Base-by-base conservation (phyloP, 2,329 filamentous ascomycete genomes). In the Penicillium sclerotigenum region DNA sequence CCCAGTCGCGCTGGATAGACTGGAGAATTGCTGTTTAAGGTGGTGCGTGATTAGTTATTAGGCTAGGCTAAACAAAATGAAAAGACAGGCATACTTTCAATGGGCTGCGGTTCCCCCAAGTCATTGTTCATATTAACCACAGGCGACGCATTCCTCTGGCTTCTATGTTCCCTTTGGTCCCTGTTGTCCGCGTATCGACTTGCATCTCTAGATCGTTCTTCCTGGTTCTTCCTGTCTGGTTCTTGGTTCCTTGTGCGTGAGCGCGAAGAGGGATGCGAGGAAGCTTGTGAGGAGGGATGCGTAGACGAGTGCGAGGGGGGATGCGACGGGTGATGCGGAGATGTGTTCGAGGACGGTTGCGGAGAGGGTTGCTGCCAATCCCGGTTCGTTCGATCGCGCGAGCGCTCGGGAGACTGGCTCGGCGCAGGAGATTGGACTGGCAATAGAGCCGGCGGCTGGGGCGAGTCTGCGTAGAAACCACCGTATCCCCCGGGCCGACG, bases 1-100 rank as follows among this genome's bases (percentile, higher is more conserved):
- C 88, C 93, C 94, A 99, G 70, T 96, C 91, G 55, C 83, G 79
- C 70, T 92, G 87, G 68, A 99, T 96, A 64, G 89, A 86, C 63
- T 90, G 86, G 47, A 97, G 80, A 2, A 96, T 79, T 59, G 83
- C 83, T 80, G 40, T 24, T 52, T 49, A 22, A 11, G 10, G 24
- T 20, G 34, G n/a, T n/a, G 29, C n/a, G 5, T 33, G 6, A 28
- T 62, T 37, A 66, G 59, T 38, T 31, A 49, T 29, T 18, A n/a
- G 26, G 20, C 13, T n/a, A 33, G 11, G 3, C 3, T 16, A 33
- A 42, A 14, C 40, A 16, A 18, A 33, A 47, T 16, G 20, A 4
- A 47, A 56, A 37, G 13, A 62, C 67, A 37, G 13, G 61, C 67
- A 54, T 58, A 75, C 73, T 69, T 69, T 75, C 73, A 47, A 75